A percentile compares a stretch with the other conserved stretches of the same genome.
Evolutionary conservation across 2,329 filamentous ascomycete genomes (phyloP).

Genomic region (Botrytis galanthina): DNA sequence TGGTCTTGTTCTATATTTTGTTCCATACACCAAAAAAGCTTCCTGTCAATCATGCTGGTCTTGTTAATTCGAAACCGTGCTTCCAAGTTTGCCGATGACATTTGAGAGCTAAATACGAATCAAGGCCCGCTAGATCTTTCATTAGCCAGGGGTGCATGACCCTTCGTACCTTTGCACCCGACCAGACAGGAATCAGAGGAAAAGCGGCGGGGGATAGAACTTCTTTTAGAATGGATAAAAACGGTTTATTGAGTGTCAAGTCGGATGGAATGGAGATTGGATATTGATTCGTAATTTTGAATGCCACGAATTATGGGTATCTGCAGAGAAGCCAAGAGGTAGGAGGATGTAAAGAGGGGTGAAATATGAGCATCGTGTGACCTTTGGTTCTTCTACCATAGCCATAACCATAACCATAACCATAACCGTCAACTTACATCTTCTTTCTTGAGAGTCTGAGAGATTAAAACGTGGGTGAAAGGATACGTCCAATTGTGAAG

Average conservation of each 20-base stretch:
- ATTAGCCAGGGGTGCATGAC: neutral
- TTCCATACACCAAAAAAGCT: neutral
- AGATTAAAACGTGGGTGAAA: neutral
- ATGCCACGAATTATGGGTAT: neutral
- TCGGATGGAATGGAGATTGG: neutral
- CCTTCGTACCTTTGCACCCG: neutral
- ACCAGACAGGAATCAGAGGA: neutral
- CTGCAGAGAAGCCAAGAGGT: neutral
- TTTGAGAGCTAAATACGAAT: neutral
- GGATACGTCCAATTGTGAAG: neutral
- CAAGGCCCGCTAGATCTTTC: neutral
- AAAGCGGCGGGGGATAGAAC: constrained; percentile 1
- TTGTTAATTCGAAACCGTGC: neutral
- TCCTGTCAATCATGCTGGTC: neutral
- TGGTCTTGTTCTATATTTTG: neutral
- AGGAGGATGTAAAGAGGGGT: neutral
- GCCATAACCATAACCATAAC: neutral
- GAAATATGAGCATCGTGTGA: neutral
- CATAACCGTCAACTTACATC: neutral
- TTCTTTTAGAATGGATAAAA: neutral
- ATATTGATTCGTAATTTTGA: neutral
- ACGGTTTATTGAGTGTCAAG: neutral
- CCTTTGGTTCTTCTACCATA: neutral
- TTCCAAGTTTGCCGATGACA: neutral
- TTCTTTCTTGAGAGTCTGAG: neutral